phyloP scores from a whole-genome alignment of 441 rosid species.

The Euphorbia schlechtendalii region DNA sequence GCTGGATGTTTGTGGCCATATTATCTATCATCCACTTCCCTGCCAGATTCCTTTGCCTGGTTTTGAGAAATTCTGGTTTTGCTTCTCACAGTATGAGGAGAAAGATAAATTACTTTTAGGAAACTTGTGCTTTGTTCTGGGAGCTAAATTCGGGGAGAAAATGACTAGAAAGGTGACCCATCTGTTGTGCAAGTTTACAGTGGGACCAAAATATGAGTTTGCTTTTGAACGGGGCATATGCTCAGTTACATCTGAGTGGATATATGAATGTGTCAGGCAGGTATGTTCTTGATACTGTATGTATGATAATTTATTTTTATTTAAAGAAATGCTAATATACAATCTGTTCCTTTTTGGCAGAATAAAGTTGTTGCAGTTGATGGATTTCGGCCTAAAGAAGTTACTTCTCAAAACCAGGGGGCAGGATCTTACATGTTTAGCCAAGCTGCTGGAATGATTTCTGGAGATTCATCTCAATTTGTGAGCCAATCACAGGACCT shows the following conservation, averaged over 20 bases:
- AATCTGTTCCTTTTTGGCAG: conserved; percentile 35
- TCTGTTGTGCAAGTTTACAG: conserved; percentile 72
- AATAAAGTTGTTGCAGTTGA: conserved; percentile 57
- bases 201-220: conserved; percentile 73
- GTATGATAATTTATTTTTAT: background rate
- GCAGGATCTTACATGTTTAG: conserved; percentile 60
- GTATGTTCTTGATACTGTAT: conserved; percentile 33
- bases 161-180: conserved; percentile 78
- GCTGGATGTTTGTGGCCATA: conserved; percentile 74
- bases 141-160: conserved; percentile 63
- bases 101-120: conserved; percentile 66
- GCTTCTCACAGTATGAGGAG: conserved; percentile 78
- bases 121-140: conserved; percentile 84
- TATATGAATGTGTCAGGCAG: conserved; percentile 86
- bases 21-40: conserved; percentile 86
- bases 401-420: conserved; percentile 61
- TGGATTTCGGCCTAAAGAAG: conserved; percentile 67
- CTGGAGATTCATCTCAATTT: conserved; percentile 50
- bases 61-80: conserved; percentile 66
- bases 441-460: conserved; percentile 46
- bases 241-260: conserved; percentile 72
- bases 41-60: conserved; percentile 86
- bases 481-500: conserved; percentile 41
- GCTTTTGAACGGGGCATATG: conserved; percentile 75
- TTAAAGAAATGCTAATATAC: conserved; percentile 1